Conservation (phyloP, 371 early-diverging fungal genomes). For the Mucor circinelloides region DNA sequence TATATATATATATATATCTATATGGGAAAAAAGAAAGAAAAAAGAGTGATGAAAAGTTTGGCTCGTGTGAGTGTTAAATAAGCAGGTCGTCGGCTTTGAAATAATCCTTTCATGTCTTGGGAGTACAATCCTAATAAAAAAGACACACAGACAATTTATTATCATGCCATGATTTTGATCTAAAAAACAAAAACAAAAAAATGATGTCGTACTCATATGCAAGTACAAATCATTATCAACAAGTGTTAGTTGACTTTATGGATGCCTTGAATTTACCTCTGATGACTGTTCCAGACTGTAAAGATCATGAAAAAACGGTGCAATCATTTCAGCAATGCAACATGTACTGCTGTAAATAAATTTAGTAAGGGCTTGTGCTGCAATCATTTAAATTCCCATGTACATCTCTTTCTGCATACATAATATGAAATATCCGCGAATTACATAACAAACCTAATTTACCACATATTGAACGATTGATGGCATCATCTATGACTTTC, state of each 20-base stretch:
- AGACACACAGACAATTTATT: background rate
- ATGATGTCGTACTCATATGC: background rate
- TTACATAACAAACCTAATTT: no score
- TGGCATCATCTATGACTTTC: no score
- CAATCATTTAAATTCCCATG: background rate
- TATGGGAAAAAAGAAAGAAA: constrained; percentile 9
- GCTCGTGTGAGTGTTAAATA: background rate
- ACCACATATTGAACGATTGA: no score
- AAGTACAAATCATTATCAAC: background rate
- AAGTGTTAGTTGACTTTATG: background rate
- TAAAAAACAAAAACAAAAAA: background rate
- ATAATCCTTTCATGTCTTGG: background rate
- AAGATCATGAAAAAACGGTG: background rate
- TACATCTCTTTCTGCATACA: background rate
- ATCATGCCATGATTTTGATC: background rate
- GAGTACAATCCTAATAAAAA: background rate
- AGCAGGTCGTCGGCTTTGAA: constrained; percentile 1
- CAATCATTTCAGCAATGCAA: background rate
- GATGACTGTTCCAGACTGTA: background rate
- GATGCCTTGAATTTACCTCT: no score
- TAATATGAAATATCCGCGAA: background rate
- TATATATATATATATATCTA: background rate
- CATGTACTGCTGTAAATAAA: background rate
- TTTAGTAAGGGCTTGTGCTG: background rate
- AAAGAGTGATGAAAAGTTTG: constrained; percentile 3